Percentiles rank a stretch among this genome's conserved stretches.
phyloP scores from a whole-genome alignment of 1,284 basidiomycete genomes.

The Agaricales sp. region DNA sequence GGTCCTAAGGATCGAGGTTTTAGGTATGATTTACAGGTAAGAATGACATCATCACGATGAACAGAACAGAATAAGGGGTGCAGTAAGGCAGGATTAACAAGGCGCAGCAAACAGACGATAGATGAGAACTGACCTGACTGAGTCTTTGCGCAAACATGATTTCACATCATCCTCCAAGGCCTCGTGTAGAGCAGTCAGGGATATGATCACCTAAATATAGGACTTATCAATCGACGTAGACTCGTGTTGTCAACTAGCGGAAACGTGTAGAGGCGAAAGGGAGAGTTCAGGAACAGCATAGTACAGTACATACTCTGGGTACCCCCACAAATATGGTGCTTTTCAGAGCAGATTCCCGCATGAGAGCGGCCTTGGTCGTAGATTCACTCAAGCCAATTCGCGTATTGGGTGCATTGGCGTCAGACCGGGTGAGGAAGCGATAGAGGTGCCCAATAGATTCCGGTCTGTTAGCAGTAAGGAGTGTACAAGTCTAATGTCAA shows the following conservation, averaged over 20 bases:
- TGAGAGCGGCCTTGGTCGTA: constrained; percentile 67
- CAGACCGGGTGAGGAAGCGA: constrained; percentile 54
- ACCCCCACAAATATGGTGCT: constrained; percentile 90
- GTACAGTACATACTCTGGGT: constrained; percentile 53
- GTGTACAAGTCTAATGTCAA: constrained; percentile 57
- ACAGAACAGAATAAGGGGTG: constrained; percentile 7
- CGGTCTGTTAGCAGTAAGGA: constrained; percentile 80
- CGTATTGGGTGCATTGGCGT: constrained; percentile 31
- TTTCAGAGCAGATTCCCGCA: constrained; percentile 92
- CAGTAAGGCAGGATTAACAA: constrained; percentile 10
- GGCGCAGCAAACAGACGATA: constrained; percentile 9
- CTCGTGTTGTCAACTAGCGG: constrained; percentile 9
- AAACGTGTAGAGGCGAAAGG: constrained; percentile 7
- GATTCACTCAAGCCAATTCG: constrained; percentile 37
- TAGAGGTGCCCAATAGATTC: constrained; percentile 71
- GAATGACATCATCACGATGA: not conserved
- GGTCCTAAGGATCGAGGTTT: constrained; percentile 31
- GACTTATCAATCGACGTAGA: constrained; percentile 4
- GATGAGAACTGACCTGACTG: constrained; percentile 48
- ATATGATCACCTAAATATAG: constrained; percentile 64
- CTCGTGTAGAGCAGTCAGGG: constrained; percentile 64
- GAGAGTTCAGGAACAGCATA: constrained; percentile 9
- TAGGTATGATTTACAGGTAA: constrained; percentile 2
- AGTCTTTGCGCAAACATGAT: constrained; percentile 49
- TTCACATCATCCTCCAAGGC: constrained; percentile 76